These are phyloP conservation scores for Hericium coralloides DNA, from an alignment of 768 basidiomycete species.

Conservation along the genomic window DNA sequence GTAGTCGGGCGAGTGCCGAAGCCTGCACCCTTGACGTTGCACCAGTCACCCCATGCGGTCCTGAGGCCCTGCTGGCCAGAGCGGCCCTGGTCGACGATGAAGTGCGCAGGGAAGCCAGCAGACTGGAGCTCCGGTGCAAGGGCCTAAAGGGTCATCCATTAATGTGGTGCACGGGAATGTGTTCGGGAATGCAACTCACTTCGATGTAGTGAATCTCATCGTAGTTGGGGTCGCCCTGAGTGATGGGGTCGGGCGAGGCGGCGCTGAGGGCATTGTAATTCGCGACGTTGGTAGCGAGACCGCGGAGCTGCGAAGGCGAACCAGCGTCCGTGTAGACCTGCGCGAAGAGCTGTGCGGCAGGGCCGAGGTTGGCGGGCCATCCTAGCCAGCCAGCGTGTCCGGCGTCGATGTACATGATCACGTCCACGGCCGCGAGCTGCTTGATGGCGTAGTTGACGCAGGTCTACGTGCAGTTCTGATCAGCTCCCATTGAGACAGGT, in stretches of 20 bases:
- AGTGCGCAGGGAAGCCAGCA: slow-evolving; percentile 46
- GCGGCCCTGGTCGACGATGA: slow-evolving; percentile 62
- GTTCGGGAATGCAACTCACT: slow-evolving; percentile 18
- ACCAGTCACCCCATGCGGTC: slow-evolving; percentile 52
- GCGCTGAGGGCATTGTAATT: slow-evolving; percentile 33
- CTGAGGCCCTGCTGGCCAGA: slow-evolving; percentile 57
- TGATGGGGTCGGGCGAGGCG: slow-evolving; percentile 48
- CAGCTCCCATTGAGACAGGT: not conserved
- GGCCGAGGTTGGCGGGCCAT: slow-evolving; percentile 54
- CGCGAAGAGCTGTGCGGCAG: slow-evolving; percentile 48
- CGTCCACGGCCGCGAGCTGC: slow-evolving; percentile 44
- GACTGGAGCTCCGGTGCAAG: slow-evolving; percentile 36
- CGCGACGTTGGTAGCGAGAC: slow-evolving; percentile 42
- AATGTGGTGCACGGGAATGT: not conserved
- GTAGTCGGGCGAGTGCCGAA: slow-evolving; percentile 53
- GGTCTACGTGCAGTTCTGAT: slow-evolving; percentile 20
- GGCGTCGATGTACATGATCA: slow-evolving; percentile 56
- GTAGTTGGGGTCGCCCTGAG: slow-evolving; percentile 50
- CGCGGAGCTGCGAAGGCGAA: slow-evolving; percentile 48
- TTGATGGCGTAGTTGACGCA: slow-evolving; percentile 49
- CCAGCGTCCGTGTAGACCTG: slow-evolving; percentile 42
- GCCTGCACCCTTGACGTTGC: slow-evolving; percentile 57
- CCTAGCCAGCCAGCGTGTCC: slow-evolving; percentile 56
- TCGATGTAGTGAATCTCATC: slow-evolving; percentile 55
- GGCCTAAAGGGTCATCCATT: slow-evolving; percentile 24